Evolutionary conservation across 495 filamentous ascomycete genomes (phyloP), one percentile per base, ranked within the genome.

Genomic region (Penicillium manginii): DNA sequence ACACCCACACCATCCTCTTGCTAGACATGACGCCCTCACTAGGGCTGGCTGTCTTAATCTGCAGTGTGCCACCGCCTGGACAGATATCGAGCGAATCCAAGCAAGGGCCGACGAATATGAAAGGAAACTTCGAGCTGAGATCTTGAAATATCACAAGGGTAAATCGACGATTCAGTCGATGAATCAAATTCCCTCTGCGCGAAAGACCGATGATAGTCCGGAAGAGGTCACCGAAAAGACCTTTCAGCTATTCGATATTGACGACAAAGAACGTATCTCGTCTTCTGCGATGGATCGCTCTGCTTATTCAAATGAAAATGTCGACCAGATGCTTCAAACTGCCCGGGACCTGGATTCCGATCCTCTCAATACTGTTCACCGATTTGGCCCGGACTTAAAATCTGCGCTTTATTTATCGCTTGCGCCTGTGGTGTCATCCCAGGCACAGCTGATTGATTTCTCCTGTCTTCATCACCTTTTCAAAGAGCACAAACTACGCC

Each of bases 401-500:
- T 81, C 91, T 9, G 79, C 86, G 8, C 86, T 92, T 2, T 75
- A 86, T 14, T 79, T 96, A 9, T 96, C 91, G 0, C 88, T 97
- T 63, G 82, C 80, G 6, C 89, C 91, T 8, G 72, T 92, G 23
- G 77, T 97, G 21, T 71, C 83, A 14, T 83, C 85, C 7, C 93
- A 98, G 70, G 84, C 90, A 9, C 79, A 81, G 46, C 74, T 96
- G 2, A 81, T 97, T 33, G 92, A 94, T 64, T 82, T 82, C 14
- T 87, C 88, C 14, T 88, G 87, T 57, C 84, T 96, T 59, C 88
- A 86, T 46, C 79, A 94, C 49, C 81, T 97, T 42, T 96, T 97
- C 74, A 85, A 81, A 52, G 78, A 85, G 48, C 88, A 94, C 66
- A 73, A 83, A 1, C 72, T 98, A 10, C 82, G 83, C n/a, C 69